Evolutionary conservation across 1,284 basidiomycete species (phyloP).

Genomic region (Cutaneotrichosporon arboriforme): DNA sequence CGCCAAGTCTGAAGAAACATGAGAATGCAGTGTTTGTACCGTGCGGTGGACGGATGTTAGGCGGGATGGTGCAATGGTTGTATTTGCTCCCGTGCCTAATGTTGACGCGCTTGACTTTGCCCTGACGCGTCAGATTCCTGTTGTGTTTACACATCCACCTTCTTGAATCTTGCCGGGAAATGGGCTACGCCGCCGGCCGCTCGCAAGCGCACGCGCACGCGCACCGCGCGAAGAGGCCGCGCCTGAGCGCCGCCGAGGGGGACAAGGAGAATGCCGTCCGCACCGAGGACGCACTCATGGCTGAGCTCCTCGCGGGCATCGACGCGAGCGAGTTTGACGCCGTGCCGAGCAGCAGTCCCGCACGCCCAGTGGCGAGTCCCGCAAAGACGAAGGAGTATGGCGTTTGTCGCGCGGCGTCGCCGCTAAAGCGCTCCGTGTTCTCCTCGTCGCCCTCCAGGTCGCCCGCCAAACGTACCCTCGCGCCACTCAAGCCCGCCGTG

Average conservation of each 20-base stretch:
- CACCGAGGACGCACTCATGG: constrained; percentile 44
- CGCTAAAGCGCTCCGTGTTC: not conserved
- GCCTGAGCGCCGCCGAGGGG: too few species aligned
- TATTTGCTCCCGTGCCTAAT: not conserved
- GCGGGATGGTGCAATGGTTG: too few species aligned
- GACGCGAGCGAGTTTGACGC: constrained; percentile 40
- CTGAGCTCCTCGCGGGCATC: constrained; percentile 40
- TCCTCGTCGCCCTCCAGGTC: not conserved
- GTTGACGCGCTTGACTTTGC: not conserved
- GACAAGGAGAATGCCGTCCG: constrained; percentile 3
- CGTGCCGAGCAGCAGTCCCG: not conserved
- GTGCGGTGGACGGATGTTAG: too few species aligned
- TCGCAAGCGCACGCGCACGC: not conserved
- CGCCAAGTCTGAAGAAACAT: not conserved
- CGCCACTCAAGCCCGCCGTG: not conserved
- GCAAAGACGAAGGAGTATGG: not conserved
- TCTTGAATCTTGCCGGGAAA: constrained; percentile 4
- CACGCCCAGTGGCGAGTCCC: not conserved
- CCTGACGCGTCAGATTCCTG: too few species aligned
- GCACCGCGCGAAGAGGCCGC: constrained; percentile 1
- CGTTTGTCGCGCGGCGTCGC: not conserved
- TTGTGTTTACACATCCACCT: too few species aligned
- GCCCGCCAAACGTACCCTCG: not conserved
- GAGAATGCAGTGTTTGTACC: not conserved
- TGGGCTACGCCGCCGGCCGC: not conserved